Evolutionary conservation across 2,329 filamentous ascomycete species (phyloP).

Genomic region (Scorias spongiosa): DNA sequence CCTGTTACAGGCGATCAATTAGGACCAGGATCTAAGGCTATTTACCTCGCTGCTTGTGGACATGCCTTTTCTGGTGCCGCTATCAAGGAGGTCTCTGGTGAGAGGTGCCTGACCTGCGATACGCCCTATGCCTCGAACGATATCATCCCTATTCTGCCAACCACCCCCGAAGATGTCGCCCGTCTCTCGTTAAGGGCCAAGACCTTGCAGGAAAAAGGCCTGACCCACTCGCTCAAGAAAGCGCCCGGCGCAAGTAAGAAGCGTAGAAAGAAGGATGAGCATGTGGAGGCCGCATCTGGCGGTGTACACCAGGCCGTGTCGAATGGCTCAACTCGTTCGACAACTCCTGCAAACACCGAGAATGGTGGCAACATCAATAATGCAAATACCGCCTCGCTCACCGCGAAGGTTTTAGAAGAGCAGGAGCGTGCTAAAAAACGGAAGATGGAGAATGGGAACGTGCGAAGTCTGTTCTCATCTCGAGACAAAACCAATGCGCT

Average conservation of each 20-base stretch:
- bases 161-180: conserved; percentile 53
- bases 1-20: conserved; percentile 78
- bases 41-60: conserved; percentile 87
- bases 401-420: conserved; percentile 73
- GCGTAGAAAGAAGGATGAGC: conserved; percentile 46
- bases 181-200: conserved; percentile 51
- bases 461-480: conserved; percentile 32
- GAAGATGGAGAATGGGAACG: conserved; percentile 45
- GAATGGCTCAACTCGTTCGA: not conserved
- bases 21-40: conserved; percentile 61
- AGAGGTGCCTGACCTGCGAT: conserved; percentile 53
- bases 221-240: conserved; percentile 84
- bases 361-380: conserved; percentile 59
- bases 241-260: conserved; percentile 44
- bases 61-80: conserved; percentile 85
- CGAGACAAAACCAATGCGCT: conserved; percentile 20
- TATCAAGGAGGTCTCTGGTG: conserved; percentile 46
- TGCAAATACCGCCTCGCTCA: conserved; percentile 66
- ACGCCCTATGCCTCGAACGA: conserved; percentile 58
- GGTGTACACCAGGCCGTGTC: conserved; percentile 2
- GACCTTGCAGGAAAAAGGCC: conserved; percentile 52
- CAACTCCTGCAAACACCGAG: conserved; percentile 4
- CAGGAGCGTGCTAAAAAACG: conserved; percentile 71
- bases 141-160: conserved; percentile 68
- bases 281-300: conserved; percentile 20